Evolutionary conservation across 441 rosid species (phyloP).

Genomic region (Brassica balearica): DNA sequence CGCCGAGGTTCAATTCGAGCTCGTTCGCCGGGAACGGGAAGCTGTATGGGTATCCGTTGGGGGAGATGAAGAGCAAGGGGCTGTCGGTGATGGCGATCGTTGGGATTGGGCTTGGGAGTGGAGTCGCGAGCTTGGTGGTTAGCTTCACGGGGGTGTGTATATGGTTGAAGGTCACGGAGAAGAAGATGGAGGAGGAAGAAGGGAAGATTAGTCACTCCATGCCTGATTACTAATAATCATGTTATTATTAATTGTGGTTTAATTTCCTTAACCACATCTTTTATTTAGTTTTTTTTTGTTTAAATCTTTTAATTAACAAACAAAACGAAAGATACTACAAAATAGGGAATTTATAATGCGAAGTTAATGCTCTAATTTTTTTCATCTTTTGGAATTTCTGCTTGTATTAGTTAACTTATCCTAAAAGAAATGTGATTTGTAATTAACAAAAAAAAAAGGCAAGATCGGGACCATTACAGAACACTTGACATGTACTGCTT

Average conservation of each 20-base stretch:
- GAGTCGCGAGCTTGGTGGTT: conserved; percentile 77
- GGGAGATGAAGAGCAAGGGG: conserved; percentile 63
- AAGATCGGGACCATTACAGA: not conserved
- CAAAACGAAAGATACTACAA: conserved; percentile 16
- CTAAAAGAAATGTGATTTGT: not conserved
- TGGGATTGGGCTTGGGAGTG: conserved; percentile 91
- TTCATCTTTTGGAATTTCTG: not conserved
- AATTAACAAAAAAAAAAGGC: not conserved
- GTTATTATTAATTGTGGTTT: not conserved
- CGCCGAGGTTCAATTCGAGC: conserved; percentile 67
- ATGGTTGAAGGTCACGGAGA: conserved; percentile 84
- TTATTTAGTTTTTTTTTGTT: not conserved
- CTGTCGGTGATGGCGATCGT: conserved; percentile 78
- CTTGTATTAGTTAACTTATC: not conserved
- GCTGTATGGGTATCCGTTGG: conserved; percentile 82
- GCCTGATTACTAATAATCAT: conserved; percentile 73
- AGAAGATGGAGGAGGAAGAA: conserved; percentile 75
- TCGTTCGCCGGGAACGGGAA: conserved; percentile 80
- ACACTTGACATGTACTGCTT: conserved; percentile 10
- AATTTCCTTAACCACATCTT: no score
- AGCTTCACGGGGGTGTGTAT: conserved; percentile 86
- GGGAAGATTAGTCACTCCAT: conserved; percentile 73
- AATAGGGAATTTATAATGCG: conserved; percentile 3
- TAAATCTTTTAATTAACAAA: not conserved
- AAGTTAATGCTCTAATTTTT: not conserved